These are phyloP conservation scores for Nosema muscidifuracis DNA, from an alignment of 371 early-diverging fungal species.

Conservation along the genomic window DNA sequence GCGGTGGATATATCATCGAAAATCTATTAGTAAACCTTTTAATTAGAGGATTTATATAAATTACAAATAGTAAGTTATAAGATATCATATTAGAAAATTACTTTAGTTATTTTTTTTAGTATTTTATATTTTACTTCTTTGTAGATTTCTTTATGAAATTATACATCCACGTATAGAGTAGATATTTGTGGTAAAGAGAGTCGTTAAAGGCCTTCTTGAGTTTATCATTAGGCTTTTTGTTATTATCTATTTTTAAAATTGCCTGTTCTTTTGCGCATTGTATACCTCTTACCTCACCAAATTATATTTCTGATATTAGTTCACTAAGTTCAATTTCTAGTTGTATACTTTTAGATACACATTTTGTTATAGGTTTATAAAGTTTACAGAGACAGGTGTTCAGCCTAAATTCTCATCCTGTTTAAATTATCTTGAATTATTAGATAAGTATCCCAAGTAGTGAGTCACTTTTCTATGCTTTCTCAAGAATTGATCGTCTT, in stretches of 20 bases:
- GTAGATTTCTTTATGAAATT: not conserved
- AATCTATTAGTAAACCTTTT: too few relatives aligned
- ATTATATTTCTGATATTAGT: slow-evolving; percentile 19
- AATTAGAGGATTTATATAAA: not conserved
- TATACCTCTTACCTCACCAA: slow-evolving; percentile 1
- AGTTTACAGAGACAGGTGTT: not conserved
- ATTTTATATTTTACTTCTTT: not conserved
- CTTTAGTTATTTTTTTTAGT: not conserved
- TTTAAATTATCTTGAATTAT: too few relatives aligned
- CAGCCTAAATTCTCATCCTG: not conserved
- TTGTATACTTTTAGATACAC: not conserved
- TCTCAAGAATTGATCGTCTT: too few relatives aligned
- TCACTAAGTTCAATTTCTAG: not conserved
- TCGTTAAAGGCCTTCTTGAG: not conserved
- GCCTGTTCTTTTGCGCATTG: slow-evolving; percentile 34
- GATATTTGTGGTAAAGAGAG: not conserved
- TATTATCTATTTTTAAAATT: slow-evolving; percentile 5
- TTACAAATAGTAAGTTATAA: not conserved
- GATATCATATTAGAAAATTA: not conserved
- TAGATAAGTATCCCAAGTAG: too few relatives aligned
- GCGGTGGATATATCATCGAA: too few relatives aligned
- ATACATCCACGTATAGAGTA: too few relatives aligned
- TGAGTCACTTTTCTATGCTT: too few relatives aligned
- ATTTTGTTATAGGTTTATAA: slow-evolving; percentile 35
- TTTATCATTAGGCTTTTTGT: not conserved